phyloP scores from a whole-genome alignment of 2,329 filamentous ascomycete species.

The Rhinocladiella mackenziei region DNA sequence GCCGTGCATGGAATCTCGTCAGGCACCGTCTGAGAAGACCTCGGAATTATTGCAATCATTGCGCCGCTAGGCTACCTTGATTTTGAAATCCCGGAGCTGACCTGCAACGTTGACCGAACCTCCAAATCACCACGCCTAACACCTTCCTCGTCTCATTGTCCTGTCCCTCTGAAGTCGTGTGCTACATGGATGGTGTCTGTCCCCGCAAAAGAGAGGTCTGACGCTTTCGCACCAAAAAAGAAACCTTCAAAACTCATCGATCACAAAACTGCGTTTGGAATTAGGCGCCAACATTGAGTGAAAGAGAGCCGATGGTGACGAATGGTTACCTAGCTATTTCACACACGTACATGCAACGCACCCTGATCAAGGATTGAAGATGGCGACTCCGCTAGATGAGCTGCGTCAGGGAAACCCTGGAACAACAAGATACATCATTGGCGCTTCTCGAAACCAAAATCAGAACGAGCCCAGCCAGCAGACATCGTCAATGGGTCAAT shows the following conservation, averaged over 20 bases:
- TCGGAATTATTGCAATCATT: neutral
- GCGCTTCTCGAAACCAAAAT: slow-evolving; percentile 16
- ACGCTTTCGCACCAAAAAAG: slow-evolving; percentile 6
- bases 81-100: neutral
- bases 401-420: slow-evolving; percentile 19
- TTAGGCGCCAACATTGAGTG: neutral
- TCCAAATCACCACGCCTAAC: slow-evolving; percentile 5
- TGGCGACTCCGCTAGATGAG: slow-evolving; percentile 24
- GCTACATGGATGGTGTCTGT: slow-evolving; percentile 11
- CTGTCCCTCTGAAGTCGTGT: slow-evolving; percentile 1
- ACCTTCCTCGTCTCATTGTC: neutral
- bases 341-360: slow-evolving; percentile 16
- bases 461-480: slow-evolving; percentile 16
- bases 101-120: neutral
- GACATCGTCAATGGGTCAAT: slow-evolving; percentile 17
- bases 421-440: slow-evolving; percentile 26
- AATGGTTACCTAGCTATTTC: slow-evolving; percentile 12
- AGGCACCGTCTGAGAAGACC: neutral
- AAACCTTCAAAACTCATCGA: no score
- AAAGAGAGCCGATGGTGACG: slow-evolving; percentile 4
- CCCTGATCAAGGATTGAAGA: slow-evolving; percentile 7
- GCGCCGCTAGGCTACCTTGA: neutral
- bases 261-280: neutral
- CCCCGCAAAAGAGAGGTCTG: slow-evolving; percentile 7
- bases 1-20: slow-evolving; percentile 3